Percentiles rank a stretch among this genome's conserved stretches.
phyloP scores from a whole-genome alignment of 257 asterid genomes.

The Ballota nigra region DNA sequence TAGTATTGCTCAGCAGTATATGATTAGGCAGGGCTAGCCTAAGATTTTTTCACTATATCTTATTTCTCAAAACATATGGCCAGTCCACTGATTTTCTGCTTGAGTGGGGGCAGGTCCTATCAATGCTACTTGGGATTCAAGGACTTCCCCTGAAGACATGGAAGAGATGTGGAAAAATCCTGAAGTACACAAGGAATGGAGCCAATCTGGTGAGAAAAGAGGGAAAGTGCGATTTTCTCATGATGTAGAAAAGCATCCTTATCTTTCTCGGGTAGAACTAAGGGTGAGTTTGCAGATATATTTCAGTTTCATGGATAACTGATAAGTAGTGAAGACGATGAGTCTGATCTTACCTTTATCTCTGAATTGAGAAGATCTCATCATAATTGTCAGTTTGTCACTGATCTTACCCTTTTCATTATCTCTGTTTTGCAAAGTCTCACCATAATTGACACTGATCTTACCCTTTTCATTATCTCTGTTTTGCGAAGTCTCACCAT shows the following conservation, averaged over 20 bases:
- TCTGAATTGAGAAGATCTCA: neutral
- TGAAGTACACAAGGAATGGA: constrained; percentile 78
- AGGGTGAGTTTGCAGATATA: constrained; percentile 48
- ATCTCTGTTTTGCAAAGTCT: neutral
- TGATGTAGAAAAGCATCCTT: constrained; percentile 66
- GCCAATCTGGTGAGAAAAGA: constrained; percentile 65
- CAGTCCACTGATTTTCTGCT: constrained; percentile 13
- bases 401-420: neutral
- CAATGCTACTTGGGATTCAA: constrained; percentile 79
- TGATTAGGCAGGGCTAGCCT: neutral
- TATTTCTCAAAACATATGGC: neutral
- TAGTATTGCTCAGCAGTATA: constrained; percentile 11
- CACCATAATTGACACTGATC: neutral
- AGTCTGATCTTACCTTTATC: neutral
- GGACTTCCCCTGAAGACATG: constrained; percentile 81
- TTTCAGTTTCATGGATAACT: neutral
- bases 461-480: neutral
- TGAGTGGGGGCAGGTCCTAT: constrained; percentile 35
- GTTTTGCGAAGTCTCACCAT: neutral
- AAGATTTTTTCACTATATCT: neutral
- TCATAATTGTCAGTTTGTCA: neutral
- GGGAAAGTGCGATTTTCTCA: constrained; percentile 85
- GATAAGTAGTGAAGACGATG: neutral
- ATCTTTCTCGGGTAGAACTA: constrained; percentile 83
- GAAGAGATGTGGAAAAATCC: constrained; percentile 82